Percentiles rank a stretch among this genome's conserved stretches.
Evolutionary conservation across 495 filamentous ascomycete species (phyloP).

Genomic region (Cairneyella variabilis): DNA sequence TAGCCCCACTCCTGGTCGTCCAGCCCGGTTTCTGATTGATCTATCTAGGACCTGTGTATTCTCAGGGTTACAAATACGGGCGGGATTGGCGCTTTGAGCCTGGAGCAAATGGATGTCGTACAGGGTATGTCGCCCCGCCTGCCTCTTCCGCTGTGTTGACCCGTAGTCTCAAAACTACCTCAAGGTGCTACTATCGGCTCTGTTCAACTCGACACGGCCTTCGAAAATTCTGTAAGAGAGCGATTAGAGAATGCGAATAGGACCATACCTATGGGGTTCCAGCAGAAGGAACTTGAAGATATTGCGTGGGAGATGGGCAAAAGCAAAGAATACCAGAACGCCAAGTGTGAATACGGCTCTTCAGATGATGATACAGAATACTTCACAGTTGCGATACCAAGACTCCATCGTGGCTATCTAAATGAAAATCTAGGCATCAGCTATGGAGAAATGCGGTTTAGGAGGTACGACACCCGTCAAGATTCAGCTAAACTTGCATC

Average conservation of each 20-base stretch:
- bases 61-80: conserved; percentile 18
- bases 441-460: conserved; percentile 34
- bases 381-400: conserved; percentile 29
- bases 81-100: conserved; percentile 24
- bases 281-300: conserved; percentile 12
- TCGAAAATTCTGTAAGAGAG: conserved; percentile 13
- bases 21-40: neutral
- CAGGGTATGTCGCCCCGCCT: conserved; percentile 4
- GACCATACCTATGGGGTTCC: conserved; percentile 5
- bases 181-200: conserved; percentile 26
- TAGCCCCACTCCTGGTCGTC: neutral
- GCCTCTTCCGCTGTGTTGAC: neutral
- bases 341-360: conserved; percentile 34
- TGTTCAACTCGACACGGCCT: conserved; percentile 22
- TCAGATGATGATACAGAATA: conserved; percentile 28
- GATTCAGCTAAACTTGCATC: neutral
- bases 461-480: conserved; percentile 7
- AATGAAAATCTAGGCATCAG: conserved; percentile 27
- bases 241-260: conserved; percentile 15
- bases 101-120: conserved; percentile 40
- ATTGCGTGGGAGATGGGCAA: conserved; percentile 27
- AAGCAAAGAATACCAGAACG: conserved; percentile 23
- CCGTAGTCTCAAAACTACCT: neutral
- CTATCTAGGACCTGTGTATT: conserved; percentile 20
- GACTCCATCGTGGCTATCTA: conserved; percentile 25